phyloP scores from a whole-genome alignment of 805 yeast genomes.

The Starmerella floricola region DNA sequence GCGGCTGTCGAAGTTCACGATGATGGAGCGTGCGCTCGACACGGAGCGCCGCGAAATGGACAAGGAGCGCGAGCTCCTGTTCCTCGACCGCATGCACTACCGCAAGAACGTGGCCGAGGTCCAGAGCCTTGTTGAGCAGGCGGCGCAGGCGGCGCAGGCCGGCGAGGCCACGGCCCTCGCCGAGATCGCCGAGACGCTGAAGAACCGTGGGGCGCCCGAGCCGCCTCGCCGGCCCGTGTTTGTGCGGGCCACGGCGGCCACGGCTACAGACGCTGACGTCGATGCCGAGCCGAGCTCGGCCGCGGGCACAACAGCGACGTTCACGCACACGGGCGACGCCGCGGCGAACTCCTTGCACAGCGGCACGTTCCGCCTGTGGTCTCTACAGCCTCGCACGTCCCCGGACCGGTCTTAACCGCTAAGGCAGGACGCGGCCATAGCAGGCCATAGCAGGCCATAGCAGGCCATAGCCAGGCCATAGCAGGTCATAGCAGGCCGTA shows the following conservation, averaged over 20 bases:
- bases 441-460: too few species aligned
- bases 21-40: constrained; percentile 47
- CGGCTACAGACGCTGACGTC: constrained; percentile 31
- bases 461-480: too few species aligned
- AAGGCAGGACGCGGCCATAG: too few species aligned
- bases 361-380: constrained; percentile 16
- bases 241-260: constrained; percentile 13
- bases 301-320: constrained; percentile 37
- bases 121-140: constrained; percentile 41
- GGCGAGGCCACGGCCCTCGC: constrained; percentile 20
- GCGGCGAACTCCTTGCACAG: constrained; percentile 7
- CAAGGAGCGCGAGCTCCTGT: constrained; percentile 32
- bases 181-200: constrained; percentile 18
- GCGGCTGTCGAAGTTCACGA: constrained; percentile 54
- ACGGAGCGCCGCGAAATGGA: constrained; percentile 35
- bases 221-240: constrained; percentile 16
- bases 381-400: constrained; percentile 15
- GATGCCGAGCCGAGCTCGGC: constrained; percentile 41
- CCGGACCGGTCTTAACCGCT: too few species aligned
- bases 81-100: constrained; percentile 60
- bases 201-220: constrained; percentile 14
- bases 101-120: constrained; percentile 46
- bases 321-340: background rate
- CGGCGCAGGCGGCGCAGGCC: constrained; percentile 29
- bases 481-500: too few species aligned